Conservation (phyloP, 768 basidiomycete genomes). For the Hirschioporus abietinus region DNA sequence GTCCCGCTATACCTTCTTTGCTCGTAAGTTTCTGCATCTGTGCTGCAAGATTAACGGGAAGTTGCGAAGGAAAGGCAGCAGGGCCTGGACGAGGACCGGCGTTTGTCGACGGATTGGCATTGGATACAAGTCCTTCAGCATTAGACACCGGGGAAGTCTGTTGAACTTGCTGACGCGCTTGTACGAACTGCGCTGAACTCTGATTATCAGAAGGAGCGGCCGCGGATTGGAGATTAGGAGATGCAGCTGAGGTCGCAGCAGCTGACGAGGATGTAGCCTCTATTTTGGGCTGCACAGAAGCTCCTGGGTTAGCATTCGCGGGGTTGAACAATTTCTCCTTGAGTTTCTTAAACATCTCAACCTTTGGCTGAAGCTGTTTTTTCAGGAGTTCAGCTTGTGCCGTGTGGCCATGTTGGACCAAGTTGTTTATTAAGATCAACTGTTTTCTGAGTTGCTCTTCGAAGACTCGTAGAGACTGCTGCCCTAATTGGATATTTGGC, state of each 20-base stretch:
- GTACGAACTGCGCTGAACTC: background rate
- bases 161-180: conserved; percentile 1
- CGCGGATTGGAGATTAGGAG: background rate
- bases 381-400: conserved; percentile 9
- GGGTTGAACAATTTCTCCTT: background rate
- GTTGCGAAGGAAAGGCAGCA: background rate
- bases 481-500: conserved; percentile 15
- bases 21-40: conserved; percentile 48
- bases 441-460: conserved; percentile 16
- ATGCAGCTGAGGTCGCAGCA: background rate
- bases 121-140: background rate
- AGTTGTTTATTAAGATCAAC: conserved; percentile 15
- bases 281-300: background rate
- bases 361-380: background rate
- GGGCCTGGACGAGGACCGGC: background rate
- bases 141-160: conserved; percentile 1
- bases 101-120: background rate
- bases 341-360: background rate
- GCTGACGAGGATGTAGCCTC: background rate
- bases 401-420: conserved; percentile 9
- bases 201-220: background rate
- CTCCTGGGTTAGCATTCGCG: background rate
- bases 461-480: conserved; percentile 13
- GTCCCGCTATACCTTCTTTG: conserved; percentile 19
- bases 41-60: conserved; percentile 17